Evolutionary conservation across 2,329 filamentous ascomycete genomes (phyloP).

Genomic region (Xylariales sp.): DNA sequence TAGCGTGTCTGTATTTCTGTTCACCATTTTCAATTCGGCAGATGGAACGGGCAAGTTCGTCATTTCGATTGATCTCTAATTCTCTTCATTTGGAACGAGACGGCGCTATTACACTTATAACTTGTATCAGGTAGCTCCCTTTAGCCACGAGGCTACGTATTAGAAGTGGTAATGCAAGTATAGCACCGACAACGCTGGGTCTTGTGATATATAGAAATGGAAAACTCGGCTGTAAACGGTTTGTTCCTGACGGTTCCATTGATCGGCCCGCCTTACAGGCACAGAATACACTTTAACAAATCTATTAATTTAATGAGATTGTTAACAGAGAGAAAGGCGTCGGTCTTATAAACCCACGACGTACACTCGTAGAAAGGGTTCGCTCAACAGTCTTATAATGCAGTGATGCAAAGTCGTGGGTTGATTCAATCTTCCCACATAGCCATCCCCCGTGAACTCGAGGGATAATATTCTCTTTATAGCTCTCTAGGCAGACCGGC

Average conservation of each 20-base stretch:
- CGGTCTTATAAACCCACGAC: background rate
- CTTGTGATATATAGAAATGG: background rate
- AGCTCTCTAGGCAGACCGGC: too few species aligned
- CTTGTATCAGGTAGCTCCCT: too few species aligned
- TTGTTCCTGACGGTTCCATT: background rate
- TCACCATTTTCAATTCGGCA: background rate
- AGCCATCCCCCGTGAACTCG: too few species aligned
- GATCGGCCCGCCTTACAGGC: background rate
- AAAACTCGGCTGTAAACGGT: background rate
- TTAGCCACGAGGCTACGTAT: too few species aligned
- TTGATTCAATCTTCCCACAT: too few species aligned
- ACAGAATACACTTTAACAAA: background rate
- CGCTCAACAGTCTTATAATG: background rate
- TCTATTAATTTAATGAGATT: background rate
- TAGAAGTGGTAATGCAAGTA: too few species aligned
- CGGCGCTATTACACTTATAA: too few species aligned
- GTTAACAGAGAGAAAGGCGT: background rate
- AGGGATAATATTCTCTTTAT: too few species aligned
- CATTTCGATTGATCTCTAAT: background rate
- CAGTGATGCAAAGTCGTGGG: too few species aligned
- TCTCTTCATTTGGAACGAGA: too few species aligned
- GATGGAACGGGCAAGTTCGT: background rate
- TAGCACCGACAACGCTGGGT: too few species aligned
- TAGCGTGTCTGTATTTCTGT: background rate
- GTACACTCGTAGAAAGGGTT: too few species aligned